Evolutionary conservation across 345 rosid species (phyloP).

Genomic region (Heritiera fomes): DNA sequence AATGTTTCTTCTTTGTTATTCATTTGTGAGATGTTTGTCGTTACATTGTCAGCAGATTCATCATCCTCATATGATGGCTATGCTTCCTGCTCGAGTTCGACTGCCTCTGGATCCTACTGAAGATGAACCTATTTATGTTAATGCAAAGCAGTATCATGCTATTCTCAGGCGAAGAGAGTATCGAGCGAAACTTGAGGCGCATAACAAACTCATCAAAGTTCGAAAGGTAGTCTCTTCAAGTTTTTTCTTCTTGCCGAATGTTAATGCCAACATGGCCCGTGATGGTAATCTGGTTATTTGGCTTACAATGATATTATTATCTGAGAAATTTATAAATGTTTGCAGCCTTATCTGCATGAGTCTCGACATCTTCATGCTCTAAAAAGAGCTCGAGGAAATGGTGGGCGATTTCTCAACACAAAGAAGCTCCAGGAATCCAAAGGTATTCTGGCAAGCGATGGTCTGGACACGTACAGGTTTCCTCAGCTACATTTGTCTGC

Average conservation of each 20-base stretch:
- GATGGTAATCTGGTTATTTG: neutral
- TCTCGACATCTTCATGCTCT: conserved; percentile 88
- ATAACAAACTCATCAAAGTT: conserved; percentile 55
- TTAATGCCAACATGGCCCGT: neutral
- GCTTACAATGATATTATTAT: neutral
- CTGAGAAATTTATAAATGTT: neutral
- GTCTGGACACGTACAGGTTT: conserved; percentile 27
- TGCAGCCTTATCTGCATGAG: conserved; percentile 87
- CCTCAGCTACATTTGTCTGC: conserved; percentile 27
- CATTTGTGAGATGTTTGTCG: conserved; percentile 26
- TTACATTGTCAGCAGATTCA: conserved; percentile 46
- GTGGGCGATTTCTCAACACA: conserved; percentile 77
- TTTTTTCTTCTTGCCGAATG: conserved; percentile 2
- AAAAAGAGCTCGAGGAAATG: conserved; percentile 77
- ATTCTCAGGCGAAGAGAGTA: conserved; percentile 77
- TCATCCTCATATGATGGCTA: conserved; percentile 55
- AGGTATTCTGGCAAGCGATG: conserved; percentile 24
- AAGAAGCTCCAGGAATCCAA: conserved; percentile 53
- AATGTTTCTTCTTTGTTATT: conserved; percentile 25
- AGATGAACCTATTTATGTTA: conserved; percentile 70
- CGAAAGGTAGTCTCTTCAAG: conserved; percentile 54
- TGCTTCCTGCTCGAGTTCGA: conserved; percentile 57
- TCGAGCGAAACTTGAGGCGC: conserved; percentile 83
- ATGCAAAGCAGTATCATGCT: conserved; percentile 80
- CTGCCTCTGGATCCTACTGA: conserved; percentile 55